Conservation (phyloP, 176 grass and related monocot genomes). For the Carex pumila region DNA sequence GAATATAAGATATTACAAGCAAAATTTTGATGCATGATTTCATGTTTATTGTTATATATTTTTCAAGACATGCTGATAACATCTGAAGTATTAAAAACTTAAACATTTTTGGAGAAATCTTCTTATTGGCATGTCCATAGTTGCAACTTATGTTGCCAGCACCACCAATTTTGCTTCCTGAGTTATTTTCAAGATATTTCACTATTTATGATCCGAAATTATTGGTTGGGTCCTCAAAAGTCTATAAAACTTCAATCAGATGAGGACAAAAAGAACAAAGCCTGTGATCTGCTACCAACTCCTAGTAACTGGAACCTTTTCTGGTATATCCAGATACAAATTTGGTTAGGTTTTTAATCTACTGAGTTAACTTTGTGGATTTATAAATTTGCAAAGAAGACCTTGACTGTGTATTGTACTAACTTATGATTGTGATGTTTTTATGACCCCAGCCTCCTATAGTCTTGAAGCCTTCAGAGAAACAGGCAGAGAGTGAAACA, state of each 20-base stretch:
- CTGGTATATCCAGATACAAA: neutral
- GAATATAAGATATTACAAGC: constrained; percentile 13
- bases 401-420: neutral
- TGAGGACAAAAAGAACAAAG: neutral
- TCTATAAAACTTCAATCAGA: neutral
- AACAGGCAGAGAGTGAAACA: constrained; percentile 55
- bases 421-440: neutral
- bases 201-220: neutral
- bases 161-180: neutral
- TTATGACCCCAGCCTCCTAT: constrained; percentile 55
- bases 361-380: neutral
- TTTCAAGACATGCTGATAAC: neutral
- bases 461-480: constrained; percentile 71
- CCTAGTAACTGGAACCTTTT: neutral
- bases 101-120: neutral
- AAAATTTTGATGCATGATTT: constrained; percentile 5
- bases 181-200: neutral
- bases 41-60: constrained; percentile 12
- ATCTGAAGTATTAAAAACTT: neutral
- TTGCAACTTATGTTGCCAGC: neutral
- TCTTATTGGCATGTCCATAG: neutral
- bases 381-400: neutral
- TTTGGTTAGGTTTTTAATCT: neutral
- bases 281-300: neutral
- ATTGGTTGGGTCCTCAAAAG: neutral